Evolutionary conservation across 2,329 filamentous ascomycete genomes (phyloP).

Genomic region (Exutisphaerella laricina): DNA sequence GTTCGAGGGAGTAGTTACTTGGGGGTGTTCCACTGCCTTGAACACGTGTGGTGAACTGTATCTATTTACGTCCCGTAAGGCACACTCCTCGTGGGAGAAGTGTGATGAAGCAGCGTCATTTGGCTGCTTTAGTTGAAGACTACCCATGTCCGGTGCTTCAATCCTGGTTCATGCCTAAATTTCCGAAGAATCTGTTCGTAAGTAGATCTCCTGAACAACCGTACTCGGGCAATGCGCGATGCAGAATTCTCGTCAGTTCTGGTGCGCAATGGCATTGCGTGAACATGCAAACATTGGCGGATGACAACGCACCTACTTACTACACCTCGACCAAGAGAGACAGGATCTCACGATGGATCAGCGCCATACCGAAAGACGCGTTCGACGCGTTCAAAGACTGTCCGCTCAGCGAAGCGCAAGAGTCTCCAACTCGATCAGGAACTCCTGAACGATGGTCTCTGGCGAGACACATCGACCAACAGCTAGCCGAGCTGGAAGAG

Average conservation of each 20-base stretch:
- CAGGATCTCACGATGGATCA: constrained; percentile 4
- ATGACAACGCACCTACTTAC: not conserved
- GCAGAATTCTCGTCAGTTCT: not conserved
- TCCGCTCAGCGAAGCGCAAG: not conserved
- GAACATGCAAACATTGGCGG: constrained; percentile 1
- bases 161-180: not conserved
- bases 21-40: not conserved
- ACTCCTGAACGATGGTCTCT: constrained; percentile 1
- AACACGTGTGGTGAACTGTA: not conserved
- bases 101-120: too few relatives aligned
- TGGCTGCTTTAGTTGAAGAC: too few relatives aligned
- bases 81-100: not conserved
- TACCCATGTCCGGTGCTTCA: not conserved
- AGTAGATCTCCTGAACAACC: not conserved
- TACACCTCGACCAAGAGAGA: not conserved
- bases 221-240: not conserved
- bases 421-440: not conserved
- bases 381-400: constrained; percentile 1
- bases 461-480: constrained; percentile 1
- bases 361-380: constrained; percentile 3
- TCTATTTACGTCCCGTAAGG: not conserved
- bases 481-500: not conserved
- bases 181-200: not conserved
- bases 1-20: not conserved
- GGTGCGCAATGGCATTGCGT: constrained; percentile 3